These are phyloP conservation scores for Rhizopus arrhizus DNA, from an alignment of 371 early-diverging fungal genomes.

Conservation along the genomic window DNA sequence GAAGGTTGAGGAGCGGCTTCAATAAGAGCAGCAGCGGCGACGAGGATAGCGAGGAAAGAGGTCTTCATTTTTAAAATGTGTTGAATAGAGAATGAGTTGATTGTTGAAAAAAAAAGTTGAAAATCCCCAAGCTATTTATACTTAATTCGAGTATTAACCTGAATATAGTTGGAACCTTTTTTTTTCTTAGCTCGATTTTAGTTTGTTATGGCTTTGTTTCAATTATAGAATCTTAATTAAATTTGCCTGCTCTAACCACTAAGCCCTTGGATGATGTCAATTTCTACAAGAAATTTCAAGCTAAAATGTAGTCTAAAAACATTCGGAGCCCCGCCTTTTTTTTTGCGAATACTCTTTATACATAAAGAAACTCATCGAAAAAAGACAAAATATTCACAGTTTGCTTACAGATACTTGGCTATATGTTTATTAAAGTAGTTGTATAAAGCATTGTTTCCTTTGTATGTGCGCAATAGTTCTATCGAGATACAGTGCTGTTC, in stretches of 20 bases:
- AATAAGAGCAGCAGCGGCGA: conserved; percentile 28
- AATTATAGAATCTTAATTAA: conserved; percentile 6
- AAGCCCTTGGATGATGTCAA: conserved; percentile 6
- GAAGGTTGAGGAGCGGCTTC: conserved; percentile 24
- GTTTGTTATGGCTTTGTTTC: conserved; percentile 7
- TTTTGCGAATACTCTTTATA: background rate
- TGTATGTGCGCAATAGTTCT: background rate
- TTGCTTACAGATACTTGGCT: too few relatives aligned
- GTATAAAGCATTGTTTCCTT: too few relatives aligned
- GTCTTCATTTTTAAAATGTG: conserved; percentile 9
- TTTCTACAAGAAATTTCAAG: background rate
- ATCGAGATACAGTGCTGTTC: background rate
- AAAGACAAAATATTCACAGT: too few relatives aligned
- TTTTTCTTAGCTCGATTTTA: background rate
- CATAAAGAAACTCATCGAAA: too few relatives aligned
- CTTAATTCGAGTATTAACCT: background rate
- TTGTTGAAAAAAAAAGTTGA: conserved; percentile 2
- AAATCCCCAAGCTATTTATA: conserved; percentile 1
- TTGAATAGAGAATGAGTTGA: background rate
- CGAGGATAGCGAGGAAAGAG: conserved; percentile 12
- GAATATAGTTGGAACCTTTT: background rate
- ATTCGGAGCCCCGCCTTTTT: background rate
- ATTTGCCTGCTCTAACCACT: background rate
- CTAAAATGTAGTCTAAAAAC: conserved; percentile 6
- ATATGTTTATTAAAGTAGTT: too few relatives aligned